Evolutionary conservation across 345 rosid species (phyloP).

Genomic region (Cardiospermum halicacabum): DNA sequence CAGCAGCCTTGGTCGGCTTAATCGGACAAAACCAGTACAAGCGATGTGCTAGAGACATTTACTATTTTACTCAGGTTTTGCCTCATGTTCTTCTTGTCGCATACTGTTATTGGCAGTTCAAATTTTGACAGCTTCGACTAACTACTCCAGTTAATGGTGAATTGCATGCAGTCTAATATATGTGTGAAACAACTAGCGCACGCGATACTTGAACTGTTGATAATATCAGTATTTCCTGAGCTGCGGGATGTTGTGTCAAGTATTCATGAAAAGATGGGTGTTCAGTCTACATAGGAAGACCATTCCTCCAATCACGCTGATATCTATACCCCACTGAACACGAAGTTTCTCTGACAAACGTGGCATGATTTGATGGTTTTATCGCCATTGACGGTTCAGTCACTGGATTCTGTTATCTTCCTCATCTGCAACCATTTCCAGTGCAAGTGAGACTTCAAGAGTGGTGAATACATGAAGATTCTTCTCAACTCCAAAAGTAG

Average conservation of each 20-base stretch:
- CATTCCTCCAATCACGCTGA: not conserved
- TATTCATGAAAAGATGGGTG: slow-evolving; percentile 43
- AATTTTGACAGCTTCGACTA: too few relatives aligned
- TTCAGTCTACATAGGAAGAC: slow-evolving; percentile 18
- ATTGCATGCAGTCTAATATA: slow-evolving; percentile 78
- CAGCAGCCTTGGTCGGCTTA: slow-evolving; percentile 82
- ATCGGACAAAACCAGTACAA: slow-evolving; percentile 87
- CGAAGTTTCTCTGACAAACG: not conserved
- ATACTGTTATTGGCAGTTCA: not conserved
- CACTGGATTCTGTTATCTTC: not conserved
- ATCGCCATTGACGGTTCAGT: not conserved
- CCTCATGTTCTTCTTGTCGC: not conserved
- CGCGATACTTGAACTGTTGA: slow-evolving; percentile 60
- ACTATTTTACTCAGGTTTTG: slow-evolving; percentile 86
- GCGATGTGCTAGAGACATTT: slow-evolving; percentile 90
- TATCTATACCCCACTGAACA: not conserved
- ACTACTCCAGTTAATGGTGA: not conserved
- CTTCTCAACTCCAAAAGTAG: slow-evolving; percentile 9
- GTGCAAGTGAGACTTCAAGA: not conserved
- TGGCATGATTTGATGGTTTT: not conserved
- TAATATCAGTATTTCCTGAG: slow-evolving; percentile 86
- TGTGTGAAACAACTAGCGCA: slow-evolving; percentile 92
- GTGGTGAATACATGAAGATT: not conserved
- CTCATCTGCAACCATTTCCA: not conserved
- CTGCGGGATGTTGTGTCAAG: slow-evolving; percentile 61